A percentile compares a stretch with the other conserved stretches of the same genome.
phyloP scores from a whole-genome alignment of 1,139 yeast species.

The Nakaseomyces nivariensis region DNA sequence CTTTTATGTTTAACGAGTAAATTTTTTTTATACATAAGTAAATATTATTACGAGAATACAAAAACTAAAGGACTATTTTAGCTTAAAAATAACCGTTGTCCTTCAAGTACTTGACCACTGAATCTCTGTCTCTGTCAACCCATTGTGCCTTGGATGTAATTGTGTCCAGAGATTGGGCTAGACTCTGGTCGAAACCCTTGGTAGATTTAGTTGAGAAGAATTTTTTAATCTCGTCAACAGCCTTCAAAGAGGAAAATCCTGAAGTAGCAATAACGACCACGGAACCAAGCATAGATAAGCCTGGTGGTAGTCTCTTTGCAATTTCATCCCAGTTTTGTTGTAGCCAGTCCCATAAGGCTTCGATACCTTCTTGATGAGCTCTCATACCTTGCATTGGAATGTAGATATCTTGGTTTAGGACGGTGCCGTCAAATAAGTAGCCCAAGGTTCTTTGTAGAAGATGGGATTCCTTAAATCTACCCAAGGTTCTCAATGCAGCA shows the following conservation, averaged over 20 bases:
- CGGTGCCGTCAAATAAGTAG: conserved; percentile 55
- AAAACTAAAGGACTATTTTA: no score
- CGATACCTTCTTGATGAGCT: conserved; percentile 49
- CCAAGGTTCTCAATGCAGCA: conserved; percentile 66
- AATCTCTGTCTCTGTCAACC: conserved; percentile 53
- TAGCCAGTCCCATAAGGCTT: conserved; percentile 66
- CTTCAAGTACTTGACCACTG: conserved; percentile 45
- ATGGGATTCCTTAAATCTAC: conserved; percentile 51
- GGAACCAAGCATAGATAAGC: conserved; percentile 65
- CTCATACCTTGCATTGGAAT: conserved; percentile 69
- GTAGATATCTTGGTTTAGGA: conserved; percentile 75
- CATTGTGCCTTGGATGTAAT: conserved; percentile 54
- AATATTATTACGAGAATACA: no score
- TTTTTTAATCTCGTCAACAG: conserved; percentile 44
- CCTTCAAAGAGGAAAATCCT: conserved; percentile 55
- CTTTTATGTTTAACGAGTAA: no score
- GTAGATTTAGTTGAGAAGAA: conserved; percentile 57
- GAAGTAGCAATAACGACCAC: conserved; percentile 55
- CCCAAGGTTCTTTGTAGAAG: conserved; percentile 55
- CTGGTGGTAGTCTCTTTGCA: conserved; percentile 64
- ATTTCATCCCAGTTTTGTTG: conserved; percentile 64
- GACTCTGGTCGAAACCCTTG: conserved; percentile 64
- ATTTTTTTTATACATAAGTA: no score
- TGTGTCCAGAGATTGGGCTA: conserved; percentile 63
- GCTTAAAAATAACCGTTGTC: conserved; percentile 34